Evolutionary conservation across 306 rosid genomes (phyloP).

Genomic region (Purshia tridentata): DNA sequence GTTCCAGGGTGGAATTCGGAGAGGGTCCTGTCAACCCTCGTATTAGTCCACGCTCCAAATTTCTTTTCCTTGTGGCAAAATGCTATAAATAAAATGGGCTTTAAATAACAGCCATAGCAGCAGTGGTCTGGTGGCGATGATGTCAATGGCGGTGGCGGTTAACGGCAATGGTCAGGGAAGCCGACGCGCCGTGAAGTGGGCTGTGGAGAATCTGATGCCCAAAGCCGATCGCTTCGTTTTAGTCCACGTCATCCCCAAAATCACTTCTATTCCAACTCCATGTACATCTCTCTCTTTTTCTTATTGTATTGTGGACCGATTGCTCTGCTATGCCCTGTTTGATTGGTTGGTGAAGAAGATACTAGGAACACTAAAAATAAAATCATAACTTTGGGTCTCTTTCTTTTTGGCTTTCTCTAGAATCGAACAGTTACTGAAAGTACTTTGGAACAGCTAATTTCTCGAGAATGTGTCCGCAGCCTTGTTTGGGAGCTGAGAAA

Average conservation of each 20-base stretch:
- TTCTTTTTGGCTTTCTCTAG: background rate
- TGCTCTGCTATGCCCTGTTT: constrained; percentile 13
- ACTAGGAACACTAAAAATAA: background rate
- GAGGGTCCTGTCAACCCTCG: too few relatives aligned
- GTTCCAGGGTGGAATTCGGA: too few relatives aligned
- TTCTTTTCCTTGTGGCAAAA: too few relatives aligned
- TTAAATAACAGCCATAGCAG: background rate
- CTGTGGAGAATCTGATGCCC: constrained; percentile 64
- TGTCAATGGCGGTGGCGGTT: constrained; percentile 77
- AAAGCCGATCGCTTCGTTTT: constrained; percentile 70
- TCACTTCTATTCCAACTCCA: constrained; percentile 70
- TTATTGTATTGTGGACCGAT: too few relatives aligned
- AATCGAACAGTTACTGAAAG: background rate
- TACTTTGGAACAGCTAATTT: background rate
- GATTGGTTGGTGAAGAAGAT: constrained; percentile 6
- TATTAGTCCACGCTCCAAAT: background rate
- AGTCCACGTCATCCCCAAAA: constrained; percentile 81
- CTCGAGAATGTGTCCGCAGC: too few relatives aligned
- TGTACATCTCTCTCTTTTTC: constrained; percentile 30
- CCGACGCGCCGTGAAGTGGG: constrained; percentile 80
- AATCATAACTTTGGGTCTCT: background rate
- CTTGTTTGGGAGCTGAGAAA: too few relatives aligned
- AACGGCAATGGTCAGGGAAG: constrained; percentile 53
- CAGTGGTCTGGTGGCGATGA: constrained; percentile 22
- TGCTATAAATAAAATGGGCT: background rate